These are phyloP conservation scores for Leucocoprinus sp. DNA, from an alignment of 768 basidiomycete genomes.

Conservation along the genomic window DNA sequence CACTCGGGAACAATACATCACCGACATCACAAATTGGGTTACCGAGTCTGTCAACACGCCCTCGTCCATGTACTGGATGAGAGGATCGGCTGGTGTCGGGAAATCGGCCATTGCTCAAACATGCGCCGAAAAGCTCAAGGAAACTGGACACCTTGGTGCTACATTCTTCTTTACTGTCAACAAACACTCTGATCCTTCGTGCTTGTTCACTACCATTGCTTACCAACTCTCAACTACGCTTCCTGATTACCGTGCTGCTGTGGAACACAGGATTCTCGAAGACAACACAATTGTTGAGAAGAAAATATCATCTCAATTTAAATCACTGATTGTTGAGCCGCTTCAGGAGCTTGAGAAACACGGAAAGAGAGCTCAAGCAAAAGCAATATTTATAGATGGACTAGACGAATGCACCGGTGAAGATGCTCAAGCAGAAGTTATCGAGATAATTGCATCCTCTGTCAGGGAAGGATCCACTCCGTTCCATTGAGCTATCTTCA, in stretches of 20 bases:
- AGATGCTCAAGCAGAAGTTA: slow-evolving; percentile 1
- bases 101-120: slow-evolving; percentile 1
- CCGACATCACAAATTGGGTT: background rate
- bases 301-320: slow-evolving; percentile 2
- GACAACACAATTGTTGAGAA: slow-evolving; percentile 1
- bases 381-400: background rate
- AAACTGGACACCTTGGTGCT: slow-evolving; percentile 1
- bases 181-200: background rate
- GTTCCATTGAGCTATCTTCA: slow-evolving; percentile 5
- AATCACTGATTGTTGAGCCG: background rate
- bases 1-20: background rate
- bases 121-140: background rate
- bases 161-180: slow-evolving; percentile 10
- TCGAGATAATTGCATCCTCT: slow-evolving; percentile 3
- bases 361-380: background rate
- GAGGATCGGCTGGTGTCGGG: background rate
- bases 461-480: background rate
- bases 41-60: background rate
- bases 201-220: slow-evolving; percentile 7
- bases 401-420: background rate
- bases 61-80: background rate
- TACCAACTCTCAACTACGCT: slow-evolving; percentile 7
- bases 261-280: background rate
- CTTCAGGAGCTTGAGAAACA: background rate
- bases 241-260: background rate